Base-by-base conservation (phyloP, 768 basidiomycete species). In the Boletus rubescentipes region DNA sequence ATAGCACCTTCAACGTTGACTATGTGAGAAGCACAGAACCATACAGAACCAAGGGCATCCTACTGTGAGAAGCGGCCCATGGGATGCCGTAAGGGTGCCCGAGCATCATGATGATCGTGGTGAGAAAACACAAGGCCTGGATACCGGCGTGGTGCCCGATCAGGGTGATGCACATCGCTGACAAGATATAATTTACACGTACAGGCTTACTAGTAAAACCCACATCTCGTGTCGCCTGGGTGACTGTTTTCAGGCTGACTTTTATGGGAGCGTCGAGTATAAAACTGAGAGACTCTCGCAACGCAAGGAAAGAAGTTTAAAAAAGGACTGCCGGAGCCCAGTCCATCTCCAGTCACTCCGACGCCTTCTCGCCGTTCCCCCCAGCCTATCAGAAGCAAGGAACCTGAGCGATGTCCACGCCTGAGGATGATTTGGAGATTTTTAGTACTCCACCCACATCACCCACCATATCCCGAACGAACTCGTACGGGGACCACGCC, bases 371-470 rank as follows among this genome's bases (percentile, higher is more conserved):
- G 55, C 42, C 52, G 38, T 49, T 51, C 58, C 43, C 48, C 32
- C 40, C 48, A 57, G 34, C 46, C 46, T 41, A 57, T 57, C 47
- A 42, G 44, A 53, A 43, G 16, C 41, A 45, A 53, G 34, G 4
- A 49, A 30, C 55, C 51, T 57, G 55, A 49, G 54, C 62, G 7
- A 72, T 77, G 67, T 61, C 61, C 54, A 65, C 63, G 39, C 65
- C 63, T 30, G 76, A 77, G 52, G 47, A 58, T 46, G 77, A 66
- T 48, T 30, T 57, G 46, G 64, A 79, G 50, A 68, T 66, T 42
- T 79, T 78, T 58, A 66, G 69, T 44, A 79, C 78, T 16, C 78
- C 78, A 23, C 78, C 79, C 9, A 68, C 70, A 15, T 75, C 77
- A 18, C 77, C 77, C 23, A 59, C 55, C 51, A 50, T 65, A 41